Evolutionary conservation across 2,329 filamentous ascomycete genomes (phyloP).

Genomic region (Graphilbum sp.): DNA sequence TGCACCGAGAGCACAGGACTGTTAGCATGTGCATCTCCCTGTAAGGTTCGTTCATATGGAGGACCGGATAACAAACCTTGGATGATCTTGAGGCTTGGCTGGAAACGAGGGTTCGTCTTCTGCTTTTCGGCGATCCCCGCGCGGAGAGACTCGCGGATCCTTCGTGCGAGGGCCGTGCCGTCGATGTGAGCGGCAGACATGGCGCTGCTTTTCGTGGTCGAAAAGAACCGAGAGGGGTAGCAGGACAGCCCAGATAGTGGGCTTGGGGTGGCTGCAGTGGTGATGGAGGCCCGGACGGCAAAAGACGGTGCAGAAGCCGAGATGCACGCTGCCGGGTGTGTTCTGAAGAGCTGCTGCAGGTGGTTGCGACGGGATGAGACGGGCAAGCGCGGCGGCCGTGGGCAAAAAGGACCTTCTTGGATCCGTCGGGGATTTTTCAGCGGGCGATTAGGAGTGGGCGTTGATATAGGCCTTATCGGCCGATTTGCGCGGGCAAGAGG

Average conservation of each 20-base stretch:
- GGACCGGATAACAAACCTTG: constrained; percentile 71
- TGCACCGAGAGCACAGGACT: no score
- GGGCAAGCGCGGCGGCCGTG: no score
- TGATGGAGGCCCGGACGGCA: not conserved
- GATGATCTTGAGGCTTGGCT: constrained; percentile 82
- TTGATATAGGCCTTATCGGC: constrained; percentile 6
- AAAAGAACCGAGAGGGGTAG: constrained; percentile 16
- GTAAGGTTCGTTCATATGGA: no score
- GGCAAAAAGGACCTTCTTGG: no score
- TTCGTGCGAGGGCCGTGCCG: constrained; percentile 86
- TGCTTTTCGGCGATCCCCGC: constrained; percentile 70
- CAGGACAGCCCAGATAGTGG: not conserved
- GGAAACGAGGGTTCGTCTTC: constrained; percentile 68
- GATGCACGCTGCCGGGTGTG: no score
- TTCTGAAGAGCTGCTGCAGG: no score
- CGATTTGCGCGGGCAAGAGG: not conserved
- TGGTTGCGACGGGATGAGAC: no score
- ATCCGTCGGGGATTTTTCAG: no score
- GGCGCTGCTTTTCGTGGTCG: constrained; percentile 33
- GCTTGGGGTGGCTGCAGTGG: not conserved
- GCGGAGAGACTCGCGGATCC: constrained; percentile 69
- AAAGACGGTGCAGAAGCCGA: no score
- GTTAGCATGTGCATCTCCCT: not conserved
- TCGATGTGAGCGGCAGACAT: constrained; percentile 91
- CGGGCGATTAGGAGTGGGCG: no score